Evolutionary conservation across 129 eudicot species (phyloP).

Genomic region (Artemisia tridentata): DNA sequence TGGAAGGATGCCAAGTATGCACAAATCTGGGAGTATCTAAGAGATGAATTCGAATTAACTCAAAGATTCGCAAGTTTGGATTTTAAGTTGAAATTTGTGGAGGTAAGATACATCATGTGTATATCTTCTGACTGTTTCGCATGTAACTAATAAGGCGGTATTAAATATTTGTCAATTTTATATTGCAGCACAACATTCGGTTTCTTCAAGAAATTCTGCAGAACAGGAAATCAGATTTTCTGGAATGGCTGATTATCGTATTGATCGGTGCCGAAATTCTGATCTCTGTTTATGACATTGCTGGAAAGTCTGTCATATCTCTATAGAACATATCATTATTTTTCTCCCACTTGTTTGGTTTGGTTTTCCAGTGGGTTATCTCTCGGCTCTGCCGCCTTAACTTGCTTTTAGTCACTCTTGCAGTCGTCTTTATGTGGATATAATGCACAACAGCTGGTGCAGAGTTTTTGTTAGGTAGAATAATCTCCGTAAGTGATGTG

Average conservation of each 20-base stretch:
- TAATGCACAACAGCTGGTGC: background rate
- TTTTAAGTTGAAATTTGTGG: constrained; percentile 90
- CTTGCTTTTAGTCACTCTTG: background rate
- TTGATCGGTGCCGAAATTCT: constrained; percentile 82
- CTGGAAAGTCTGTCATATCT: constrained; percentile 56
- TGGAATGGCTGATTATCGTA: constrained; percentile 89
- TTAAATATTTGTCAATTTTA: background rate
- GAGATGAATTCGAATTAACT: constrained; percentile 94
- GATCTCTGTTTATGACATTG: constrained; percentile 86
- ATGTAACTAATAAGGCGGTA: background rate
- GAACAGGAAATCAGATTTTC: constrained; percentile 93
- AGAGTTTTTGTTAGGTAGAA: background rate
- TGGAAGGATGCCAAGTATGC: constrained; percentile 99
- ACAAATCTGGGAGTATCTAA: constrained; percentile 92
- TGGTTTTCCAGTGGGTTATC: background rate
- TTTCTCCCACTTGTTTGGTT: background rate
- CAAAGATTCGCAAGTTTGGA: constrained; percentile 98
- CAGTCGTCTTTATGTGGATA: background rate
- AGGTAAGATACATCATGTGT: constrained; percentile 42
- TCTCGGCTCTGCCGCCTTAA: background rate
- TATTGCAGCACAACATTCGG: constrained; percentile 89
- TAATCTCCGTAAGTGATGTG: background rate
- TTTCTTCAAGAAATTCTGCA: constrained; percentile 92
- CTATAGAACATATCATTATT: constrained; percentile 29
- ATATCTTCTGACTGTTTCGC: constrained; percentile 1